Conservation (phyloP, 208 protist genomes). For the Wallacemonas rigidus region DNA sequence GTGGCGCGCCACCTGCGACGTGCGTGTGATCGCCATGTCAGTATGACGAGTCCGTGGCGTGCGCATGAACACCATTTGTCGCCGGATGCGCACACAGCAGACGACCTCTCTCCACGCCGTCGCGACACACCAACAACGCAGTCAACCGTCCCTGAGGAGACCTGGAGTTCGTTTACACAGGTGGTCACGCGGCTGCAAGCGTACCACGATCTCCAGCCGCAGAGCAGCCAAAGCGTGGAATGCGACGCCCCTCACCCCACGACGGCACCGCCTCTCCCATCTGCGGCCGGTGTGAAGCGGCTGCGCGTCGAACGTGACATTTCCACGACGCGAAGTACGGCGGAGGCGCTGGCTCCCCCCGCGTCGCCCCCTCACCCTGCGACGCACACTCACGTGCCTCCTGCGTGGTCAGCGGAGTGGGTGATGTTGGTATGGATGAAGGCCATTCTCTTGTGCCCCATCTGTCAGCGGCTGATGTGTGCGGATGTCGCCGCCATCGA, state of each 20-base stretch:
- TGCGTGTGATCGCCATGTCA: neutral
- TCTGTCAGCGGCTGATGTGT: constrained; percentile 46
- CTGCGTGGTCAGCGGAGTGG: constrained; percentile 15
- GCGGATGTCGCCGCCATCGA: constrained; percentile 51
- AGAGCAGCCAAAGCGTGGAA: too few species aligned
- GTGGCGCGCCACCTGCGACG: too few species aligned
- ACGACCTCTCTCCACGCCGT: too few species aligned
- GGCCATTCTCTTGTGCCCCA: constrained; percentile 46
- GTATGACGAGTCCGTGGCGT: neutral
- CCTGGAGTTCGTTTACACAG: constrained; percentile 6
- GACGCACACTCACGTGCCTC: neutral
- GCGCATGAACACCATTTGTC: too few species aligned
- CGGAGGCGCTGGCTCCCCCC: too few species aligned
- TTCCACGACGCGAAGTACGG: too few species aligned
- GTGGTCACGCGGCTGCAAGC: constrained; percentile 8
- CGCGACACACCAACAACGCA: neutral
- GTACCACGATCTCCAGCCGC: neutral
- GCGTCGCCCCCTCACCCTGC: neutral
- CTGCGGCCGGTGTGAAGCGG: too few species aligned
- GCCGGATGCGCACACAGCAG: too few species aligned
- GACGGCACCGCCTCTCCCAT: too few species aligned
- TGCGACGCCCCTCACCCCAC: too few species aligned
- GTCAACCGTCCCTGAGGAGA: neutral
- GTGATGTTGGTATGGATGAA: constrained; percentile 34
- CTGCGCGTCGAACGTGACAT: too few species aligned